phyloP scores from a whole-genome alignment of 805 yeast species.

The Candida ascalaphidarum region DNA sequence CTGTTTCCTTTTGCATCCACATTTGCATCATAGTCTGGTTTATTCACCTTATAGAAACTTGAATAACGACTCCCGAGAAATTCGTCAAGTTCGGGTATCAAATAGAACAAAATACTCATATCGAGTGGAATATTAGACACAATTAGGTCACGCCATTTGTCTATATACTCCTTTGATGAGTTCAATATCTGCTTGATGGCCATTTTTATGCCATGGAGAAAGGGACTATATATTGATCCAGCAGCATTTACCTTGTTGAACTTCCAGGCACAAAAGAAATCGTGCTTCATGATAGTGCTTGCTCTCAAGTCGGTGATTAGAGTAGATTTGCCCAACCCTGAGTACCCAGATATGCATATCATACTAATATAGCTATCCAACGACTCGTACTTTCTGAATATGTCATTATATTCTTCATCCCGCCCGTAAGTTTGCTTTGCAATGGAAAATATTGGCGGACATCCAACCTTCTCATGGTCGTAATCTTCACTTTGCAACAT shows the following conservation, averaged over 20 bases:
- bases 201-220: slow-evolving; percentile 28
- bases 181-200: slow-evolving; percentile 34
- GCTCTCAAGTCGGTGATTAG: slow-evolving; percentile 30
- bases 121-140: slow-evolving; percentile 31
- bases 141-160: slow-evolving; percentile 33
- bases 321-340: slow-evolving; percentile 40
- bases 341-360: slow-evolving; percentile 28
- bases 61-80: slow-evolving; percentile 36
- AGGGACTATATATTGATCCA: slow-evolving; percentile 27
- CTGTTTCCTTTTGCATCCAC: neutral
- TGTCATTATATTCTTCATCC: slow-evolving; percentile 4
- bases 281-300: slow-evolving; percentile 20
- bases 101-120: slow-evolving; percentile 27
- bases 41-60: slow-evolving; percentile 4
- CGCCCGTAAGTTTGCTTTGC: slow-evolving; percentile 6
- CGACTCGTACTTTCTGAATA: slow-evolving; percentile 3
- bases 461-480: slow-evolving; percentile 1
- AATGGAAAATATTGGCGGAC: slow-evolving; percentile 4
- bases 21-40: neutral
- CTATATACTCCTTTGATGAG: slow-evolving; percentile 22
- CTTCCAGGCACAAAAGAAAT: slow-evolving; percentile 22
- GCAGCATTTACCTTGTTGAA: slow-evolving; percentile 16
- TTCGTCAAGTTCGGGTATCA: slow-evolving; percentile 37
- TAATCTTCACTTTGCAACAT: too few relatives aligned
- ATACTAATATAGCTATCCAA: slow-evolving; percentile 9